Percentiles rank a stretch among this genome's conserved stretches.
Conservation (phyloP, 2,329 filamentous ascomycete genomes). For the Neopestalotiopsis sp. region DNA sequence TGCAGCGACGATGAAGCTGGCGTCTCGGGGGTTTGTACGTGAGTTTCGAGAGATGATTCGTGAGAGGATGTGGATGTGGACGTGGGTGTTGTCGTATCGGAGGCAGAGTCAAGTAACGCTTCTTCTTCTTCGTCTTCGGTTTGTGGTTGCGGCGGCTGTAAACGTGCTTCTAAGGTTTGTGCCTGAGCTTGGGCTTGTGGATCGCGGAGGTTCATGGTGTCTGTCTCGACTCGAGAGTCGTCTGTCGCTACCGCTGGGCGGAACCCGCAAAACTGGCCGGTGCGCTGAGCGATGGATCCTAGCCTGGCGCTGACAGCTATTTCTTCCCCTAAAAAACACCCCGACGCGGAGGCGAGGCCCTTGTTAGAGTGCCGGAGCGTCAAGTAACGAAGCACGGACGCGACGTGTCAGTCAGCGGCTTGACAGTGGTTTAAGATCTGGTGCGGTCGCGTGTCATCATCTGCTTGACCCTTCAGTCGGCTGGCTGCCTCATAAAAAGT, state of each 20-base stretch:
- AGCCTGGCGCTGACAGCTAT: background rate
- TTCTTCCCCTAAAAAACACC: background rate
- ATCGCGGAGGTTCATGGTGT: background rate
- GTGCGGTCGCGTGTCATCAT: background rate
- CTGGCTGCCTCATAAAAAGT: too few species aligned
- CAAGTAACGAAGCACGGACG: background rate
- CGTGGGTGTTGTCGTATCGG: background rate
- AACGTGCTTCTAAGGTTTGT: background rate
- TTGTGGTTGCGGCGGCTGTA: background rate
- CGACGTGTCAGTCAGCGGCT: background rate
- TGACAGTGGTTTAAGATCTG: background rate
- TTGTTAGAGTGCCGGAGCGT: background rate
- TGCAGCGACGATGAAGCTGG: background rate
- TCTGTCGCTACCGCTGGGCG: background rate
- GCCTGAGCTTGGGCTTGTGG: background rate
- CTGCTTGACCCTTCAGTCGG: too few species aligned
- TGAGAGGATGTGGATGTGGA: background rate
- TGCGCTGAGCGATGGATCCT: background rate
- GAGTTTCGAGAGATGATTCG: background rate
- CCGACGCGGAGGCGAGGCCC: background rate
- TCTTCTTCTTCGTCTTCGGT: background rate
- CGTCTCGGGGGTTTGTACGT: background rate
- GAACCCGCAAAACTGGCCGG: slow-evolving; percentile 1
- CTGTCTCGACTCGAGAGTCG: background rate
- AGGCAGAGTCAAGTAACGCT: background rate